Conservation (phyloP, 179 eudicot species). For the Beta corolliflora region DNA sequence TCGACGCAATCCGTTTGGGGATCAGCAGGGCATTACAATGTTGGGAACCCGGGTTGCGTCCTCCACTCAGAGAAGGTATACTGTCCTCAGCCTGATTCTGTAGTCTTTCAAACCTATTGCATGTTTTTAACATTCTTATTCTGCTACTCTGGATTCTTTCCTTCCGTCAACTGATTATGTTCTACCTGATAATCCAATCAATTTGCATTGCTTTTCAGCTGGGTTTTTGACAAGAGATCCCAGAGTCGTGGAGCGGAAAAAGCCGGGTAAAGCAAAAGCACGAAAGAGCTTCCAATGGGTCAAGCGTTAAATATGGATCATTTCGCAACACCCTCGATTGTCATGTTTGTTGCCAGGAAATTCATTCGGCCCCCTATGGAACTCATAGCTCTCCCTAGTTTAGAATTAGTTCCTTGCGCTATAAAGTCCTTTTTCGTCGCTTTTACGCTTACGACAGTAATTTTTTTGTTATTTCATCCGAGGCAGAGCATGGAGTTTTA, state of each 20-base stretch:
- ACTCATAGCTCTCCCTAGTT: not conserved
- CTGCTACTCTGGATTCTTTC: not conserved
- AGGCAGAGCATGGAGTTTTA: not conserved
- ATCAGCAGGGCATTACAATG: constrained; percentile 89
- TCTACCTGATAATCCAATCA: not conserved
- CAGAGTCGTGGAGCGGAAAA: constrained; percentile 89
- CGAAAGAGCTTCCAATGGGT: constrained; percentile 86
- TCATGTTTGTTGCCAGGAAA: constrained; percentile 7
- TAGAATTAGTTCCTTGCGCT: constrained; percentile 4
- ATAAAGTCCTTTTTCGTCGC: not conserved
- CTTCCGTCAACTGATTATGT: not conserved
- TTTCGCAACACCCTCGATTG: constrained; percentile 9
- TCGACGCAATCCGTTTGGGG: constrained; percentile 85
- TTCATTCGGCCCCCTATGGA: not conserved
- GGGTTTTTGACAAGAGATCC: constrained; percentile 95
- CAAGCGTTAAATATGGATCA: constrained; percentile 51
- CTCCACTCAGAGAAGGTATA: constrained; percentile 82
- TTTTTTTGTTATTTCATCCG: not conserved
- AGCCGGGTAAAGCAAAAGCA: constrained; percentile 96
- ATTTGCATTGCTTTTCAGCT: constrained; percentile 43
- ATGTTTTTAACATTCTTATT: not conserved
- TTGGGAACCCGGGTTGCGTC: constrained; percentile 94
- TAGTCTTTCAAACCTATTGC: not conserved
- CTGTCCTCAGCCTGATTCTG: not conserved
- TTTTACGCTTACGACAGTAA: too few relatives aligned